A percentile compares a stretch with the other conserved stretches of the same genome.
Evolutionary conservation across 768 basidiomycete genomes (phyloP).

Genomic region (Agaricus sinodeliciosus): DNA sequence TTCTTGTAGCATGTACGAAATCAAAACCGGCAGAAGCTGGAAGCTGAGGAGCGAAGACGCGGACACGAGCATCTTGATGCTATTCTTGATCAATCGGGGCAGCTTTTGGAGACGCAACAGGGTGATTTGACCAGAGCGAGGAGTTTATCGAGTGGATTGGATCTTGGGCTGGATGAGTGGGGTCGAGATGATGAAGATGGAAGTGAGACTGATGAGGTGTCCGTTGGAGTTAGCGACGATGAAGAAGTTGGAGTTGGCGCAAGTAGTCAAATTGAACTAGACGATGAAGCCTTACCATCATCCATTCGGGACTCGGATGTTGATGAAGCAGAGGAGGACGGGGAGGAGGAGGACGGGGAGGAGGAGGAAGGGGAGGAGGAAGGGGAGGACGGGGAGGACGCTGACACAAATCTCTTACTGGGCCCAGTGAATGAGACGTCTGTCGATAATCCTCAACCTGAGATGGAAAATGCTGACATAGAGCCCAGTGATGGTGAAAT

Average conservation of each 20-base stretch:
- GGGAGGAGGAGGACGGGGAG: constrained; percentile 16
- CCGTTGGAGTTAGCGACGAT: constrained; percentile 22
- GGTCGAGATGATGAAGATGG: constrained; percentile 24
- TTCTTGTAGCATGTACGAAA: constrained; percentile 62
- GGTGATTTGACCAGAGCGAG: constrained; percentile 52
- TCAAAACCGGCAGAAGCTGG: constrained; percentile 51
- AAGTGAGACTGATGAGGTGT: constrained; percentile 22
- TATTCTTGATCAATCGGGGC: constrained; percentile 84
- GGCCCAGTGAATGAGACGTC: not conserved
- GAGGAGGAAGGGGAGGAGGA: not conserved
- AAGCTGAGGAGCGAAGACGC: constrained; percentile 71
- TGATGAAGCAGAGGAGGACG: constrained; percentile 7
- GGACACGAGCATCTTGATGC: constrained; percentile 87
- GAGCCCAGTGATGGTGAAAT: not conserved
- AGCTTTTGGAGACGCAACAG: constrained; percentile 80
- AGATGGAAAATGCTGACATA: not conserved
- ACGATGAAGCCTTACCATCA: not conserved
- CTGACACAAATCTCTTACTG: constrained; percentile 1
- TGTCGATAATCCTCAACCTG: not conserved
- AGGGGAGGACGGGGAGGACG: constrained; percentile 19
- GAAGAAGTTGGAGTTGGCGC: constrained; percentile 9
- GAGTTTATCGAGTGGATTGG: constrained; percentile 54
- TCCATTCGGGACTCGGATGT: not conserved
- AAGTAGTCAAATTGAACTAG: not conserved
- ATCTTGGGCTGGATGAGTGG: constrained; percentile 27